Evolutionary conservation across 2,329 filamentous ascomycete genomes (phyloP).

Genomic region (Iodosphaeria phyllophila): DNA sequence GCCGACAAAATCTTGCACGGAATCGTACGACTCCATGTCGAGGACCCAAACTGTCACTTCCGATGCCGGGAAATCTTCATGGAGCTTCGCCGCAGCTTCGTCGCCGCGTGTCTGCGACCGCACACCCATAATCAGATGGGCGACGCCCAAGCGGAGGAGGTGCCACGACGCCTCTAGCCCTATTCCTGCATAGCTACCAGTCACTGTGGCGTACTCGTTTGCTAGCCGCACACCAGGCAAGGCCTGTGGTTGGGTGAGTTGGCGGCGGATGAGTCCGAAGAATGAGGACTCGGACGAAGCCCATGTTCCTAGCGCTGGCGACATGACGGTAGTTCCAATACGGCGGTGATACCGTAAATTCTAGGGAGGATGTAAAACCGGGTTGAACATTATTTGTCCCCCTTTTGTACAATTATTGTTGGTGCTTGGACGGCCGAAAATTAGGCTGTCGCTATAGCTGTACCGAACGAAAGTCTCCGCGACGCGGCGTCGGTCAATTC

Average conservation of each 20-base stretch:
- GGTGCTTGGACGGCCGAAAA: no score
- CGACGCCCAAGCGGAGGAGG: slow-evolving; percentile 13
- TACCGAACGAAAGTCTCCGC: no score
- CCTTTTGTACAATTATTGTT: no score
- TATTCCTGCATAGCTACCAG: slow-evolving; percentile 9
- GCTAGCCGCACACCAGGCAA: slow-evolving; percentile 4
- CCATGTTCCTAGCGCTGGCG: not conserved
- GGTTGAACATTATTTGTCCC: no score
- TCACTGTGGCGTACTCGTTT: slow-evolving; percentile 17
- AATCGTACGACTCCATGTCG: slow-evolving; percentile 18
- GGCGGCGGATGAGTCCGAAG: slow-evolving; percentile 2
- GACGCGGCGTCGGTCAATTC: no score
- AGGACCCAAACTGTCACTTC: slow-evolving; percentile 18
- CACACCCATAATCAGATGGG: slow-evolving; percentile 17
- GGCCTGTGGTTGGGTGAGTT: slow-evolving; percentile 1
- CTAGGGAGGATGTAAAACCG: no score
- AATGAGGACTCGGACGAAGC: not conserved
- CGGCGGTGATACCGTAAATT: not conserved
- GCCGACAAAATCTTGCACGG: slow-evolving; percentile 14
- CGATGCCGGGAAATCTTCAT: slow-evolving; percentile 8
- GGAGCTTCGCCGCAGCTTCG: slow-evolving; percentile 12
- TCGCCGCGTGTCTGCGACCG: slow-evolving; percentile 15
- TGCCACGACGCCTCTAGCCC: slow-evolving; percentile 18
- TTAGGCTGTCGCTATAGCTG: no score
- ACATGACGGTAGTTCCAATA: not conserved